Evolutionary conservation across 2,329 filamentous ascomycete genomes (phyloP), one percentile per base, ranked within the genome.

Genomic region (Neonectria faginata): DNA sequence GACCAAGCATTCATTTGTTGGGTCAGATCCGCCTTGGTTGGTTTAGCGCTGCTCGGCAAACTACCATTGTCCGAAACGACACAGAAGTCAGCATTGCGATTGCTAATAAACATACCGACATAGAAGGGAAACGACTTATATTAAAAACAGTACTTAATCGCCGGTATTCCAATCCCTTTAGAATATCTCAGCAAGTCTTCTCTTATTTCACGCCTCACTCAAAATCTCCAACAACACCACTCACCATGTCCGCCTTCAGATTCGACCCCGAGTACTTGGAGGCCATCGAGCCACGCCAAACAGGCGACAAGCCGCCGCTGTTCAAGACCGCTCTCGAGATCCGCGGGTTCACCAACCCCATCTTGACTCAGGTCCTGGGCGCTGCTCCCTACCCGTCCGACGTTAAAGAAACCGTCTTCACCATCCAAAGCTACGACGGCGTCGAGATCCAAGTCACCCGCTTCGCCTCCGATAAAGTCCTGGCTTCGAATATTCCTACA

Each of bases 361-460:
- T 60, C 45, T 12, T 67, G 22, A 48, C 45, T 14, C 42, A 57
- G 14, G 18, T 57, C 52, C 36, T 58, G 25, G 39, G 14, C 27
- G 42, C 31, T 27, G 14, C 45, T 8, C 58, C 39, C 11, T 50
- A 47, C 31, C 64, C 57, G 12, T 18, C 36, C 14, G 47, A 60
- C 10, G 31, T 73, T 29, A 36, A 52, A 18, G 48, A 67, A 33
- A 59, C 57, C 5, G 45, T 59, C 27, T 63, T 73, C 36, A 33
- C 57, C 3, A 36, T 73, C 39, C 53, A 54, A 6, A 71, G 67
- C 45, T 52, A 58, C 56, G 70, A 73, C 33, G 67, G 62, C 16
- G 44, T 57, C 10, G 42, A 60, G 2, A 53, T 74, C 42, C 58
- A 54, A 18, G 22, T 75, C 10, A 62, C 66, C 6, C 68, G 64